phyloP scores from a whole-genome alignment of 2,329 filamentous ascomycete species.

The Aspergillus sp. region DNA sequence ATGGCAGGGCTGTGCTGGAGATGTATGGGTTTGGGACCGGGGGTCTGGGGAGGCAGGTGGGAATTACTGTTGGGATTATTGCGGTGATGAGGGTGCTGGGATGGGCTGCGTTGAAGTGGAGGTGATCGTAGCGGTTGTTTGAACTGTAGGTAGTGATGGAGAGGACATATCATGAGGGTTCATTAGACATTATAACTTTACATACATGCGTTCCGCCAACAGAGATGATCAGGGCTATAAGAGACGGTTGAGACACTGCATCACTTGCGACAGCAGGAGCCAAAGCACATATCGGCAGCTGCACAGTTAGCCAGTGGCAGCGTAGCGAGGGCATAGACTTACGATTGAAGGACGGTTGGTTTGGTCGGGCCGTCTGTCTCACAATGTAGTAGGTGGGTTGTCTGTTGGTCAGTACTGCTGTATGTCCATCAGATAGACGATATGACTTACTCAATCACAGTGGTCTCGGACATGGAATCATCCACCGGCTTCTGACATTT shows the following conservation, averaged over 20 bases:
- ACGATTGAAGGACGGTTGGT: conserved; percentile 4
- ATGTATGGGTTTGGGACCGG: not conserved
- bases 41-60: not conserved
- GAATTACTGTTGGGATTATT: not conserved
- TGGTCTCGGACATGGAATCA: conserved; percentile 5
- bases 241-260: not conserved
- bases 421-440: not conserved
- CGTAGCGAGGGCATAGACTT: not conserved
- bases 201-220: too few species aligned
- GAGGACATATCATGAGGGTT: too few species aligned
- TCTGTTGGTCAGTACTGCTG: not conserved
- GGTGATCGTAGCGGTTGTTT: too few species aligned
- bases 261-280: conserved; percentile 13
- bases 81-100: not conserved
- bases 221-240: not conserved
- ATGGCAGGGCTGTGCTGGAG: not conserved
- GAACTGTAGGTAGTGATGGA: too few species aligned
- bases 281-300: conserved; percentile 14
- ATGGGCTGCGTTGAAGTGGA: not conserved
- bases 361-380: not conserved
- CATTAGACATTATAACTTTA: not conserved
- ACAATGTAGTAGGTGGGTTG: not conserved
- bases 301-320: not conserved
- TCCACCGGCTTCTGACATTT: not conserved
- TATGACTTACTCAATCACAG: conserved; percentile 6